Percentiles rank a stretch among this genome's conserved stretches.
phyloP scores from a whole-genome alignment of 805 yeast species.

The Yarrowia osloensis region DNA sequence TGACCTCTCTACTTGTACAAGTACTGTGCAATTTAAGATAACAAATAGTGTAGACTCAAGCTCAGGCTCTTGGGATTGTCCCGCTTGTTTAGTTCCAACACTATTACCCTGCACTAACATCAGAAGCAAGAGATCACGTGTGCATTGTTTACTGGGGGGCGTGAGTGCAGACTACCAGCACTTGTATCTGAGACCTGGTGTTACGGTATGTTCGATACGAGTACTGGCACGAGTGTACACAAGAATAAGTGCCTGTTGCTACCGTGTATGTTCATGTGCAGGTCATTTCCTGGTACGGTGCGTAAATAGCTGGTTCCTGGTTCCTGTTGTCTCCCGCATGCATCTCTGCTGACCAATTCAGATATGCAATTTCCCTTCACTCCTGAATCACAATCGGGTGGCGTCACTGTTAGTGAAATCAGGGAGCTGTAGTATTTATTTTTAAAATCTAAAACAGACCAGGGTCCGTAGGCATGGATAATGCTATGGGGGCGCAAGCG shows the following conservation, averaged over 20 bases:
- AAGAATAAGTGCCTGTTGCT: not conserved
- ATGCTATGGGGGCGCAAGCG: not conserved
- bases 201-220: not conserved
- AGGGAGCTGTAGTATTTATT: not conserved
- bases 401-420: not conserved
- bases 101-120: not conserved
- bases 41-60: not conserved
- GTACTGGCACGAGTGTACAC: not conserved
- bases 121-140: not conserved
- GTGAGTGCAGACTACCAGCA: too few species aligned
- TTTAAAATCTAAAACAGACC: not conserved
- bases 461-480: not conserved
- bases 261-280: not conserved
- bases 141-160: not conserved
- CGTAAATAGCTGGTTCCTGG: too few species aligned
- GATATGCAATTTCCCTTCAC: not conserved
- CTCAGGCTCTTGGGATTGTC: not conserved
- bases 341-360: constrained; percentile 2
- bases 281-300: too few species aligned
- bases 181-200: too few species aligned
- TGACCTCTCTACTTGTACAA: too few species aligned
- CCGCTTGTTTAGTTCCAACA: not conserved
- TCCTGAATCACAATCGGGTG: constrained; percentile 3
- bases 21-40: not conserved
- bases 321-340: not conserved